Evolutionary conservation across 2,329 filamentous ascomycete genomes (phyloP), one percentile per base, ranked within the genome.

Genomic region (Aureobasidium sp.): DNA sequence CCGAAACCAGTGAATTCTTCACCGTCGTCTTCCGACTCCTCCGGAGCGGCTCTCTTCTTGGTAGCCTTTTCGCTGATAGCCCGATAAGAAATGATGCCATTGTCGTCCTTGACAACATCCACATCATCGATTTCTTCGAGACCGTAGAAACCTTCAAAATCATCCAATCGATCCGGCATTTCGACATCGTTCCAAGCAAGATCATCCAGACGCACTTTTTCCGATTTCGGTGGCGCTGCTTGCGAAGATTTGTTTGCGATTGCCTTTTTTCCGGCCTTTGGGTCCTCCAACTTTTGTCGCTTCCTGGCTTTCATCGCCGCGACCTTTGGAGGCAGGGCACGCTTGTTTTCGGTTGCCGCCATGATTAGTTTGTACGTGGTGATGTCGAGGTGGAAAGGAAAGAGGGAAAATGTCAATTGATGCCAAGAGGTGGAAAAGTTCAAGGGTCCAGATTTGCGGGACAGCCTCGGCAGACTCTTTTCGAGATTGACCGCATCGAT

Each of bases 91-190:
- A 79, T 64, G 17, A 68, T 70, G 8, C 84, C 84, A 31, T 86
- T 79, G 2, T 68, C 66, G 0, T 66, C 67, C 63, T 81, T 83
- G 43, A 95, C 78, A n/a, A 99, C 80, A 31, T 96, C 89, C 1
- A 99, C 89, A 55, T 89, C 90, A 17, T 95, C 89, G 49, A 97
- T 87, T 68, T 97, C 92, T 69, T 99, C 91, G 1, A 99, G 76
- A 0, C 89, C 91, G 67, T 87, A 95, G 72, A 99, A 96, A 0
- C 94, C 94, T 65, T 95, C 91, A n/a, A 89, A 89, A 74, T 96
- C 90, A 47, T 93, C 85, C 67, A 92, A 79, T 69, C 88, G 85
- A 69, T 92, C 88, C 7, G 90, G 89, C 67, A 87, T 76, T 37
- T 77, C 70, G 3, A 94, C 84, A 21, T 84, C 78, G 63, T 81